Percentiles rank a stretch among this genome's conserved stretches.
These are phyloP conservation scores for Prunus kanzakura DNA, from an alignment of 306 rosid species.

Conservation along the genomic window DNA sequence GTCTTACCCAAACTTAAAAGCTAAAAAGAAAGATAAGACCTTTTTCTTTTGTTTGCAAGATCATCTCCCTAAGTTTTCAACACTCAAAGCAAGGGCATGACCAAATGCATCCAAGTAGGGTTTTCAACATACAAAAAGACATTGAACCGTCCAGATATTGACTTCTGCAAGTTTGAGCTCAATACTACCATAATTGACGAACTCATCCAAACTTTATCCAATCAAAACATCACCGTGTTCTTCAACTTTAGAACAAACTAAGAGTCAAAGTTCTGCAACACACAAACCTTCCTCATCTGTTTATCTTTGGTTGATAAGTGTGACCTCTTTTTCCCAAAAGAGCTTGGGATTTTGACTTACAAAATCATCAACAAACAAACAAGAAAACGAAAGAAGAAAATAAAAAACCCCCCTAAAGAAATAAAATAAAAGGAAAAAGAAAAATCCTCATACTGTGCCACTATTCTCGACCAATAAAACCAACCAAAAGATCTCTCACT, in stretches of 20 bases:
- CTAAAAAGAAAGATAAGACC: not conserved
- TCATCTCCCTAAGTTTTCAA: not conserved
- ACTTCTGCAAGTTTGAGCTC: not conserved
- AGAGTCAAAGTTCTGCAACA: not conserved
- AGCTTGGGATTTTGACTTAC: not conserved
- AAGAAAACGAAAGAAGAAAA: not conserved
- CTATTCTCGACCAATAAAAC: slow-evolving; percentile 6
- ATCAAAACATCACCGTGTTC: not conserved
- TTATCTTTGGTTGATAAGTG: not conserved
- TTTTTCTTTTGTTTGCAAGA: not conserved
- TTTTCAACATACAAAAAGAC: not conserved
- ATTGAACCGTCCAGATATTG: not conserved
- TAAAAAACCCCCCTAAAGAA: not conserved
- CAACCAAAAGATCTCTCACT: slow-evolving; percentile 29
- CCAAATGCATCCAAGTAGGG: not conserved
- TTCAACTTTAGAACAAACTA: not conserved
- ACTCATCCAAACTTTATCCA: not conserved
- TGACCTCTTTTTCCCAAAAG: not conserved
- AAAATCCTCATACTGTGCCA: not conserved
- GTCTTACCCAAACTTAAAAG: too few relatives aligned
- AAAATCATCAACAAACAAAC: not conserved
- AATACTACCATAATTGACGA: not conserved
- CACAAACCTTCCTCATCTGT: not conserved
- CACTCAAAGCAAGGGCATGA: not conserved
- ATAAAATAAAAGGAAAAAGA: not conserved